A percentile compares a stretch with the other conserved stretches of the same genome.
Conservation (phyloP, 306 rosid genomes). For the Castanospermum australe region DNA sequence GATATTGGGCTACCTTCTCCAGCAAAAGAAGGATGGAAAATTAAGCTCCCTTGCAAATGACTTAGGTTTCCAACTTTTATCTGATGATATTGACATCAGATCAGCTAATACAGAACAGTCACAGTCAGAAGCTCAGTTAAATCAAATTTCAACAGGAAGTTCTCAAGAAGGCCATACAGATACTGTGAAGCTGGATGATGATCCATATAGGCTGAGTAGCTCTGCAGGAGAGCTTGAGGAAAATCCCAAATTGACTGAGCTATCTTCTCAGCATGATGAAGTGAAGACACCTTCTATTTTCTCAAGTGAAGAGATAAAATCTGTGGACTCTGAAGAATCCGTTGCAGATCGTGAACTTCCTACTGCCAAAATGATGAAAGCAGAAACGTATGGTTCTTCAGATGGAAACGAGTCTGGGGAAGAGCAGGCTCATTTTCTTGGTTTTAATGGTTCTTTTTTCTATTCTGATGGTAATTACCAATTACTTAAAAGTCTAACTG, state of each 20-base stretch:
- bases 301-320: slow-evolving; percentile 32
- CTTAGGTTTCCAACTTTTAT: slow-evolving; percentile 90
- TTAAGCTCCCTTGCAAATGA: slow-evolving; percentile 86
- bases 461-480: slow-evolving; percentile 80
- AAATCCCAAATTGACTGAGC: slow-evolving; percentile 39
- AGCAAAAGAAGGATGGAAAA: slow-evolving; percentile 56
- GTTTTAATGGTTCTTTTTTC: slow-evolving; percentile 78
- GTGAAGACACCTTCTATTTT: slow-evolving; percentile 41
- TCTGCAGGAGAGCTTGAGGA: slow-evolving; percentile 38
- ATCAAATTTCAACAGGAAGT: slow-evolving; percentile 44
- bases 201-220: slow-evolving; percentile 23
- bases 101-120: slow-evolving; percentile 40
- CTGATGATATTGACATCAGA: slow-evolving; percentile 78
- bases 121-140: slow-evolving; percentile 44
- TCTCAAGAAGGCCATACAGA: slow-evolving; percentile 43
- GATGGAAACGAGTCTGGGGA: slow-evolving; percentile 34
- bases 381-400: slow-evolving; percentile 41
- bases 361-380: slow-evolving; percentile 26
- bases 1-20: slow-evolving; percentile 53
- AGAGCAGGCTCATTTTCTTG: slow-evolving; percentile 45
- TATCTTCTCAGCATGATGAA: slow-evolving; percentile 41
- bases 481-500: slow-evolving; percentile 71
- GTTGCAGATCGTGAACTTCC: slow-evolving; percentile 35
- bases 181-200: slow-evolving; percentile 34
- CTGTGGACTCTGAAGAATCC: slow-evolving; percentile 42